Base-by-base conservation (phyloP, 1,139 yeast species). In the Candida glucosophila region DNA sequence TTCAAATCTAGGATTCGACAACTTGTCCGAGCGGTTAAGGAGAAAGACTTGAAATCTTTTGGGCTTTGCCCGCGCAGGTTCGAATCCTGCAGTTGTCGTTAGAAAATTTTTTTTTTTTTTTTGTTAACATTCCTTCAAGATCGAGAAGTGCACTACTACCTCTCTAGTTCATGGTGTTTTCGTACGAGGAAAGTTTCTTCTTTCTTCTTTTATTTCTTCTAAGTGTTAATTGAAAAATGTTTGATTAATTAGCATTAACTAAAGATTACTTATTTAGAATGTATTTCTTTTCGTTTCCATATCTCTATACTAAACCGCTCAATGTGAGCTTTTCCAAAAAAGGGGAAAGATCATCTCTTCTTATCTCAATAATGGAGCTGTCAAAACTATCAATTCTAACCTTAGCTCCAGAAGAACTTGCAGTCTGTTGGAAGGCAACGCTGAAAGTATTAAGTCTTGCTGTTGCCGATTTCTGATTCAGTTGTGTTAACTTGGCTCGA, bases 361-460 rank as follows among this genome's bases (percentile, higher is more conserved):
- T 59, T 24, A 92, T 77, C 52, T 90, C 97, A 22, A 92, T 85
- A 19, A 90, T 83, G 3, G 96, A 77, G 35, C 94, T 82, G 45
- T 90, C 97, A 52, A 90, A 90, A 41, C 94, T 85, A 50, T 92
- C 97, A 34, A 90, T 79, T 42, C 92, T 68, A 17, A 86, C 88
- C 40, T 82, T 77, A 5, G 97, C 96, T 20, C 88, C 90, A 9
- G 93, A 79, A 7, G 73, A 69, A 24, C 64, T 67, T 2, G 95
- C 92, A 20, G 86, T 79, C 38, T 79, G 81, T 47, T 83, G 95
- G 50, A 90, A 90, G 19, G 94, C 94, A 31, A 80, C 73, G 25
- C 95, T 88, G 46, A 90, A 90, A 12, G 85, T 77, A 46, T 90
- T 90, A 27, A 79, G 54, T 28, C 70, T 39, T 14, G 68, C 55